These are phyloP conservation scores for Cystofilobasidium ferigula DNA, from an alignment of 768 basidiomycete genomes.

Conservation along the genomic window DNA sequence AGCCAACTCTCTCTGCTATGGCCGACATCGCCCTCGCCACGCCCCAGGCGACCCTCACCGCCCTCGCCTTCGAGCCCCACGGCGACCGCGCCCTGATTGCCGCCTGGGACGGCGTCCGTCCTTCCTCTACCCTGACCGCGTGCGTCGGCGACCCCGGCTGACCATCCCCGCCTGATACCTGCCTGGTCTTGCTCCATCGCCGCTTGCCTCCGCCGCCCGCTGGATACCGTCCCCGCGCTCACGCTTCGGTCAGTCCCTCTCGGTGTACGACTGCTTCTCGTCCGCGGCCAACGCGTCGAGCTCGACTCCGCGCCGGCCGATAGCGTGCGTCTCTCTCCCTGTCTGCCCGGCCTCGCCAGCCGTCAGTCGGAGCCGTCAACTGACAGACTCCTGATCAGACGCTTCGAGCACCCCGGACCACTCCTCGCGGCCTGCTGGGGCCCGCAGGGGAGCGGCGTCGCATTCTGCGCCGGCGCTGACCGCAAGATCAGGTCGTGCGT, in stretches of 20 bases:
- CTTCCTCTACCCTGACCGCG: neutral
- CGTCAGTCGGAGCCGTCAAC: neutral
- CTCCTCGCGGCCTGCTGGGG: constrained; percentile 68
- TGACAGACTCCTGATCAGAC: neutral
- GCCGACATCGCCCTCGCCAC: neutral
- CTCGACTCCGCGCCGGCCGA: neutral
- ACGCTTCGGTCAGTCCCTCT: neutral
- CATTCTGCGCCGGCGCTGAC: constrained; percentile 78
- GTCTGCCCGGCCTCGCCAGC: neutral
- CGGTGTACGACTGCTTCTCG: neutral
- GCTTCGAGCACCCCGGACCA: constrained; percentile 74
- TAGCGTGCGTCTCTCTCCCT: neutral
- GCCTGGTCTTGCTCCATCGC: neutral
- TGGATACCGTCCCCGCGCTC: neutral
- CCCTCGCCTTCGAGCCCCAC: neutral
- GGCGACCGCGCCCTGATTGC: neutral
- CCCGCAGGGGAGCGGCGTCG: constrained; percentile 50
- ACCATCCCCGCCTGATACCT: too few species aligned
- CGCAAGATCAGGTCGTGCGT: constrained; percentile 70
- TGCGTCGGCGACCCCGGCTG: neutral
- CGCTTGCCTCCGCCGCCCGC: neutral
- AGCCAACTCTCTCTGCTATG: neutral
- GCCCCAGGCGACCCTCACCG: neutral
- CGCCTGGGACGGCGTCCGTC: neutral
- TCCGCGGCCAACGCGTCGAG: neutral